Evolutionary conservation across 495 filamentous ascomycete species (phyloP), one percentile per base, ranked within the genome.

Genomic region (Talaromyces proteolyticus): DNA sequence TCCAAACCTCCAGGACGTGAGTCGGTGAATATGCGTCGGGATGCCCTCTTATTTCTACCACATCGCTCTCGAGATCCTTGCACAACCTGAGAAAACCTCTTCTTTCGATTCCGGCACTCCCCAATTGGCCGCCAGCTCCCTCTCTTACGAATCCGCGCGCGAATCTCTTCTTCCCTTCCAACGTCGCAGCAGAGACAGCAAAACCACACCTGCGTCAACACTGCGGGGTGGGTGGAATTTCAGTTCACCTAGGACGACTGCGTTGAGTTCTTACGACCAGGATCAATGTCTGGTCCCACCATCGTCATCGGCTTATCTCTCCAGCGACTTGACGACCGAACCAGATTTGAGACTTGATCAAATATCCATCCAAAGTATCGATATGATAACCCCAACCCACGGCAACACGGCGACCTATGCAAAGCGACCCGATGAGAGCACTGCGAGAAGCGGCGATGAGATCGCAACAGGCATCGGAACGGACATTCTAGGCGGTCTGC

Each of bases 1-100:
- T 7, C 8, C 38, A 16, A 41, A 7, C 29, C 18, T 41, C 38
- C 18, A 10, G 16, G 18, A 41, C 14, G 1, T 34, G 17, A 12
- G 14, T 16, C 42, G 16, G 57, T 66, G 67, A 70, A 52, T 46
- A 60, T 63, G 54, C 52, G 55, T 56, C 67, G 66, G 61, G 49
- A 84, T 88, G 90, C 87, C 88, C 70, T 82, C 86, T 26, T 96
- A 93, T 68, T 91, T 90, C 67, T 98, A 91, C 58, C 92, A 97
- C 60, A 64, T 98, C 23, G 83, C 84, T 57, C 80, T 98, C 60
- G 92, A 97, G 75, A 74, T 96, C 12, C 59, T 69, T 46, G 85
- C 86, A 65, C 64, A 79, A 47, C 68, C 76, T 14, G 63, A 69
- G 52, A 44, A 54, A 19, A 38, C 36, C 50, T 39, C 44, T n/a